phyloP scores from a whole-genome alignment of 208 protist genomes.

The Kentomonas sorsogonicus region DNA sequence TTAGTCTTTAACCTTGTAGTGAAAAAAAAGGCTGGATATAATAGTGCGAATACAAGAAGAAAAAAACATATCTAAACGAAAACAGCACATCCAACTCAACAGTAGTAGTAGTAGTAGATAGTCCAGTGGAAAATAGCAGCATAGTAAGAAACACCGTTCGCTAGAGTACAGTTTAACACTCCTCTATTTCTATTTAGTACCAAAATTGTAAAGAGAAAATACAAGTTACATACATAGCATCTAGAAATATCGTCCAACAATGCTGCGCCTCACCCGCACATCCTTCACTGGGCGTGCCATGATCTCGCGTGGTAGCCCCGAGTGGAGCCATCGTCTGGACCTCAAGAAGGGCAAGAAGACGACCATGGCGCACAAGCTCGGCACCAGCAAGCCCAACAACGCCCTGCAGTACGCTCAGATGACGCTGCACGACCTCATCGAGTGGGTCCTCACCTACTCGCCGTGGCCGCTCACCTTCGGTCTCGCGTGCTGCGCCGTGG shows the following conservation, averaged over 20 bases:
- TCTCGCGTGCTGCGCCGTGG: slow-evolving; percentile 96
- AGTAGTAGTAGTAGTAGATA: not conserved
- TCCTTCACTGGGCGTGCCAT: slow-evolving; percentile 76
- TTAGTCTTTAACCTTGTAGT: no score
- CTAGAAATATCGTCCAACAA: slow-evolving; percentile 12
- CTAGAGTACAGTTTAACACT: not conserved
- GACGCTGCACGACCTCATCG: slow-evolving; percentile 85
- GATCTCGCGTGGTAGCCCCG: slow-evolving; percentile 87
- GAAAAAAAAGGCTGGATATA: no score
- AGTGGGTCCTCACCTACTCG: slow-evolving; percentile 91
- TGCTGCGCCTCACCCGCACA: slow-evolving; percentile 61
- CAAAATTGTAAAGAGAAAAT: slow-evolving; percentile 3
- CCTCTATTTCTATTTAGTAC: not conserved
- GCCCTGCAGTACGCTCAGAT: slow-evolving; percentile 89
- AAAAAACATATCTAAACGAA: not conserved
- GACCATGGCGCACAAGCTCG: slow-evolving; percentile 82
- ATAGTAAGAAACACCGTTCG: not conserved
- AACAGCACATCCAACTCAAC: not conserved
- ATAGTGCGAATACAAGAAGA: not conserved
- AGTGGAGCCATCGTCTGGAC: slow-evolving; percentile 87
- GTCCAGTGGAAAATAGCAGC: not conserved
- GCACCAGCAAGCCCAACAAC: slow-evolving; percentile 89
- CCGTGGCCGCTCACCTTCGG: slow-evolving; percentile 98
- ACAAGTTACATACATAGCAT: not conserved
- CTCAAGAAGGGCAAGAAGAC: slow-evolving; percentile 89